Evolutionary conservation across 1,284 basidiomycete genomes (phyloP).

Genomic region (Papiliotrema fonsecae): DNA sequence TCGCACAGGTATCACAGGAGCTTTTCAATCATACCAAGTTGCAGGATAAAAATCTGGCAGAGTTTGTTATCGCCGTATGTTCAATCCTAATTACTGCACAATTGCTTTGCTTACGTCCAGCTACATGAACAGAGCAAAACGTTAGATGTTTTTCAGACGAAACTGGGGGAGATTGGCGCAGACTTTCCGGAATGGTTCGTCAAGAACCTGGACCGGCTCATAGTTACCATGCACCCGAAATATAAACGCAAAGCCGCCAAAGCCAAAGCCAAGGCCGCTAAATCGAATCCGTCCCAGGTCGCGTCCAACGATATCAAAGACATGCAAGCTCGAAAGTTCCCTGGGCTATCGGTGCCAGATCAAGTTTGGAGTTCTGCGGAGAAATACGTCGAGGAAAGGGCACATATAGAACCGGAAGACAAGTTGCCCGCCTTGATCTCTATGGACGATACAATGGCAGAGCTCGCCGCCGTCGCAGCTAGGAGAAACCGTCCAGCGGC

Average conservation of each 20-base stretch:
- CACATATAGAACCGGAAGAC: constrained; percentile 54
- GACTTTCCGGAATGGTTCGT: constrained; percentile 86
- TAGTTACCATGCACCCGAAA: constrained; percentile 91
- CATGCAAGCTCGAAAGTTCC: constrained; percentile 78
- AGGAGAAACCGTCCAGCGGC: constrained; percentile 48
- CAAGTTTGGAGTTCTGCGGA: constrained; percentile 54
- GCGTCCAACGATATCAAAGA: constrained; percentile 56
- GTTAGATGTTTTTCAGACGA: constrained; percentile 64
- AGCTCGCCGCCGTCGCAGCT: constrained; percentile 64
- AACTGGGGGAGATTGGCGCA: constrained; percentile 74
- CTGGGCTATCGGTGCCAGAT: constrained; percentile 82
- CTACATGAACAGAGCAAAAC: constrained; percentile 77
- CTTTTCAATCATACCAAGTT: constrained; percentile 72
- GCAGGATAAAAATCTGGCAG: constrained; percentile 87
- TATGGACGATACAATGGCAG: constrained; percentile 80
- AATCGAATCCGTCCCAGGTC: constrained; percentile 35
- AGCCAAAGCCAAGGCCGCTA: constrained; percentile 35
- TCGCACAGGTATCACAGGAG: constrained; percentile 84
- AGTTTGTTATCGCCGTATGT: constrained; percentile 76
- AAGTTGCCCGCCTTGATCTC: constrained; percentile 29
- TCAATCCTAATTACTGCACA: background rate
- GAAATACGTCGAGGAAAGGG: constrained; percentile 50
- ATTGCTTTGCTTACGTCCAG: constrained; percentile 13
- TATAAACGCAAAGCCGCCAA: constrained; percentile 72
- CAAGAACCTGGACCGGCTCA: constrained; percentile 87